phyloP scores from a whole-genome alignment of 2,329 filamentous ascomycete genomes.

The Shiraia sp. region DNA sequence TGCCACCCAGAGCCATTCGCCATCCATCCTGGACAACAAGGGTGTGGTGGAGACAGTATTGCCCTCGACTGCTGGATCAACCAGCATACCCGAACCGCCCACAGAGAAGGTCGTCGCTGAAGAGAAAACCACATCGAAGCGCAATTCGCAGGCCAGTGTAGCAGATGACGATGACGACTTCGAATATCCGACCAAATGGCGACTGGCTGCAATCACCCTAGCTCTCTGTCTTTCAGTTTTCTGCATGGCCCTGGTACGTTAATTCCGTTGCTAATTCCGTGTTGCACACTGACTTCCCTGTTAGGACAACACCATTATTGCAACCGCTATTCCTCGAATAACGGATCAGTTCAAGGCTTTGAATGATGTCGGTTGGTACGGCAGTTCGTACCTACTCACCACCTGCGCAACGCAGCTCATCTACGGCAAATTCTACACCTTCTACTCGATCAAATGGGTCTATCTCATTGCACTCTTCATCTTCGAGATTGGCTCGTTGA shows the following conservation, averaged over 20 bases:
- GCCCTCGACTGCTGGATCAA: slow-evolving; percentile 26
- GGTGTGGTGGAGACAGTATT: slow-evolving; percentile 24
- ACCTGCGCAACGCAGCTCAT: slow-evolving; percentile 47
- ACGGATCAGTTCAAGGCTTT: slow-evolving; percentile 53
- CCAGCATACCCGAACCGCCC: slow-evolving; percentile 16
- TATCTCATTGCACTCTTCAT: slow-evolving; percentile 51
- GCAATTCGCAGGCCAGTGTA: slow-evolving; percentile 19
- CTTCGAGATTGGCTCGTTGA: slow-evolving; percentile 57
- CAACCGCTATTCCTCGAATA: slow-evolving; percentile 53
- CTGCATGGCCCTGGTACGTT: slow-evolving; percentile 43
- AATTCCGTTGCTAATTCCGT: not conserved
- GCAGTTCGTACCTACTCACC: slow-evolving; percentile 47
- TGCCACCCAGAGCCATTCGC: slow-evolving; percentile 29
- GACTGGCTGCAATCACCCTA: slow-evolving; percentile 36
- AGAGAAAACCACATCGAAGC: slow-evolving; percentile 19
- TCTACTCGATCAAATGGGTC: slow-evolving; percentile 53
- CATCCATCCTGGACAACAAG: slow-evolving; percentile 32
- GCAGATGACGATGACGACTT: slow-evolving; percentile 33
- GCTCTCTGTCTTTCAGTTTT: slow-evolving; percentile 44
- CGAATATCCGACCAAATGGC: slow-evolving; percentile 43
- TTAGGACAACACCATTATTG: slow-evolving; percentile 54
- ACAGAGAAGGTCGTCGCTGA: slow-evolving; percentile 12
- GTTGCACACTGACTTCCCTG: not conserved
- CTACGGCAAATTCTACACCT: slow-evolving; percentile 51
- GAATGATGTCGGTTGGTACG: slow-evolving; percentile 54